Conservation (phyloP, 352 stramenopile species). For the Phytophthora palmivora region DNA sequence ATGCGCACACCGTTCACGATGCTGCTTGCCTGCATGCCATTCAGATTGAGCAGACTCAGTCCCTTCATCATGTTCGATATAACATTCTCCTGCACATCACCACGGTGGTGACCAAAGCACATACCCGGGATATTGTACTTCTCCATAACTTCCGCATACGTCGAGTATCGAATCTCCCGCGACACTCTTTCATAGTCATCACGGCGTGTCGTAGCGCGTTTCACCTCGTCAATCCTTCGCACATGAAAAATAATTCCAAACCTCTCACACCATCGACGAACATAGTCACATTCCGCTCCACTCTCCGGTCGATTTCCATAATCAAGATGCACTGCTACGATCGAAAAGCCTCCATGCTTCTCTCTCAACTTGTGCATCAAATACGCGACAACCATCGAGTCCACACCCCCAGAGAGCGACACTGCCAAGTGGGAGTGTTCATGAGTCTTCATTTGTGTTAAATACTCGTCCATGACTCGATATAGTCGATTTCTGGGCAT, state of each 20-base stretch:
- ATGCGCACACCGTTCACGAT: slow-evolving; percentile 83
- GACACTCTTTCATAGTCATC: slow-evolving; percentile 97
- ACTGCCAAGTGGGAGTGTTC: slow-evolving; percentile 75
- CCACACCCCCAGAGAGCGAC: slow-evolving; percentile 95
- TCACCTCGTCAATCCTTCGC: slow-evolving; percentile 93
- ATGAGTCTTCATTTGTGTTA: slow-evolving; percentile 52
- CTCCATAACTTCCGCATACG: slow-evolving; percentile 90
- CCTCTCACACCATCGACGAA: slow-evolving; percentile 88
- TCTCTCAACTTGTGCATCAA: slow-evolving; percentile 89
- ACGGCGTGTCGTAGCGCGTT: slow-evolving; percentile 89
- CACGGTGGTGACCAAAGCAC: slow-evolving; percentile 96
- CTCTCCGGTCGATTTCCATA: slow-evolving; percentile 97
- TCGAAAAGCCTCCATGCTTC: slow-evolving; percentile 57
- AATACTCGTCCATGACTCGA: slow-evolving; percentile 74
- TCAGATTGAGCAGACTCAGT: slow-evolving; percentile 92
- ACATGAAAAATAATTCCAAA: slow-evolving; percentile 86
- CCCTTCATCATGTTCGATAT: slow-evolving; percentile 98
- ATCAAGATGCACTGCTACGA: slow-evolving; percentile 96
- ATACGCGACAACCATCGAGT: slow-evolving; percentile 98
- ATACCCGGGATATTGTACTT: slow-evolving; percentile 86
- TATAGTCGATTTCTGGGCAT: slow-evolving; percentile 77
- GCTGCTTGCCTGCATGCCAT: slow-evolving; percentile 92
- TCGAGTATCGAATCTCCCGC: slow-evolving; percentile 93
- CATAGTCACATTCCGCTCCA: slow-evolving; percentile 92
- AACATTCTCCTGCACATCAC: slow-evolving; percentile 98